A percentile compares a stretch with the other conserved stretches of the same genome.
phyloP scores from a whole-genome alignment of 2,329 filamentous ascomycete genomes.

The Fusarium illudens region DNA sequence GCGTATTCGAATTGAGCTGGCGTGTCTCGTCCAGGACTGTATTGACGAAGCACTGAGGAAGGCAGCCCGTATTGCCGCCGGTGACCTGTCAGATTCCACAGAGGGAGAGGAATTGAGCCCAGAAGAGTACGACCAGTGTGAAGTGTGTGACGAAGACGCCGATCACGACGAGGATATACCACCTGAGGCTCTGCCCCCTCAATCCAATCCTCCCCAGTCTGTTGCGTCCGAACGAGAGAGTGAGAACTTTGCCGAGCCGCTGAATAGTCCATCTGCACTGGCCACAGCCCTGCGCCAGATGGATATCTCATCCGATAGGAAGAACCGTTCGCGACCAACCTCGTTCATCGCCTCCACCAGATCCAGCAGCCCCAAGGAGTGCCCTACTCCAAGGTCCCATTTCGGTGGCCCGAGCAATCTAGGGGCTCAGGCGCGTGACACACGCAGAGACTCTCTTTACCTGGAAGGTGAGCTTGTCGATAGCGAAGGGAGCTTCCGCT shows the following conservation, averaged over 20 bases:
- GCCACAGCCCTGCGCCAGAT: slow-evolving; percentile 61
- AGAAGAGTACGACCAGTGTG: slow-evolving; percentile 37
- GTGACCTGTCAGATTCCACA: slow-evolving; percentile 81
- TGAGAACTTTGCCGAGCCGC: slow-evolving; percentile 33
- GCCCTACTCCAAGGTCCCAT: slow-evolving; percentile 88
- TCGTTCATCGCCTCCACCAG: slow-evolving; percentile 74
- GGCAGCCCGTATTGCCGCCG: slow-evolving; percentile 85
- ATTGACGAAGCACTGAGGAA: slow-evolving; percentile 92
- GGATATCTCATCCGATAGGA: slow-evolving; percentile 44
- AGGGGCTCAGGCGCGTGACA: slow-evolving; percentile 63
- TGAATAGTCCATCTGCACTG: slow-evolving; percentile 59
- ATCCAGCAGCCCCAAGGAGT: slow-evolving; percentile 90
- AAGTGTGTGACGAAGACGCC: slow-evolving; percentile 50
- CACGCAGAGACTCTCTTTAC: slow-evolving; percentile 79
- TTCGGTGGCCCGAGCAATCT: slow-evolving; percentile 66
- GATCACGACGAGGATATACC: slow-evolving; percentile 29
- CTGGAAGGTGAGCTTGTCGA: slow-evolving; percentile 85
- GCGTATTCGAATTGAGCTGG: slow-evolving; percentile 92
- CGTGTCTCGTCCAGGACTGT: slow-evolving; percentile 91
- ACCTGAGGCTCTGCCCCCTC: slow-evolving; percentile 22
- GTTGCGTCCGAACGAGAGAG: slow-evolving; percentile 19
- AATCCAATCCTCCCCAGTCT: slow-evolving; percentile 20
- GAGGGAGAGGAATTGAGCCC: slow-evolving; percentile 62
- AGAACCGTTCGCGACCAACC: slow-evolving; percentile 57
- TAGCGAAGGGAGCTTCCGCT: slow-evolving; percentile 88